Evolutionary conservation across 495 filamentous ascomycete genomes (phyloP).

Genomic region (Trichoderma parareesei): DNA sequence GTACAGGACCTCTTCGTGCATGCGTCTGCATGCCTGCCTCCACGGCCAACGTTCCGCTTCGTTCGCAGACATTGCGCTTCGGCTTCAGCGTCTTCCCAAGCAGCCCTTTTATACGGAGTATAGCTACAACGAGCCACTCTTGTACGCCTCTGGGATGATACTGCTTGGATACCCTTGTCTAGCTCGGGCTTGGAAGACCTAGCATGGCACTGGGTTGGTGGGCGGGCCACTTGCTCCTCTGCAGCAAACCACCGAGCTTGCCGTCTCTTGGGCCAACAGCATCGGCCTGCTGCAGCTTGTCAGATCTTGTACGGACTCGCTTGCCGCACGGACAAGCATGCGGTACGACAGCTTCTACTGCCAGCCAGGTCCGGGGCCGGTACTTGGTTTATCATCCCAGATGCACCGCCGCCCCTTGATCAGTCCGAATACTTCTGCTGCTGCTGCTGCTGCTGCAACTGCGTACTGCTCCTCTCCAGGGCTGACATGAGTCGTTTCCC

Average conservation of each 20-base stretch:
- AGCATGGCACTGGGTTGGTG: slow-evolving; percentile 3
- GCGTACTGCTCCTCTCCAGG: neutral
- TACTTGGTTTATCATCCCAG: slow-evolving; percentile 6
- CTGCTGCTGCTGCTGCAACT: neutral
- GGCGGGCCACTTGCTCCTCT: slow-evolving; percentile 5
- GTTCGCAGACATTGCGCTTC: slow-evolving; percentile 2
- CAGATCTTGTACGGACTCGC: slow-evolving; percentile 9
- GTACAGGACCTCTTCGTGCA: neutral
- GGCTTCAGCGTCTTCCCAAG: neutral
- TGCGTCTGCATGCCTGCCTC: slow-evolving; percentile 4
- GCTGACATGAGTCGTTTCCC: slow-evolving; percentile 7
- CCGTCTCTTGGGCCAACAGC: slow-evolving; percentile 5
- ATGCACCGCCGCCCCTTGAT: slow-evolving; percentile 1
- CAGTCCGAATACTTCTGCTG: neutral
- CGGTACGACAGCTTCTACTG: neutral
- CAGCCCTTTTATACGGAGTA: neutral
- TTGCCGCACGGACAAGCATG: slow-evolving; percentile 4
- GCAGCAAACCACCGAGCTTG: slow-evolving; percentile 9
- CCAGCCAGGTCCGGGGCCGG: neutral
- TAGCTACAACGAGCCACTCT: neutral
- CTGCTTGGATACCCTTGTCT: slow-evolving; percentile 8
- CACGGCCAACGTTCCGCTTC: slow-evolving; percentile 7
- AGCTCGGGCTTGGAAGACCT: neutral
- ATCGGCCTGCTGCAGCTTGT: slow-evolving; percentile 9
- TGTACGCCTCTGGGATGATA: slow-evolving; percentile 3